Evolutionary conservation across 352 stramenopile species (phyloP).

Genomic region (Albugo candida): DNA sequence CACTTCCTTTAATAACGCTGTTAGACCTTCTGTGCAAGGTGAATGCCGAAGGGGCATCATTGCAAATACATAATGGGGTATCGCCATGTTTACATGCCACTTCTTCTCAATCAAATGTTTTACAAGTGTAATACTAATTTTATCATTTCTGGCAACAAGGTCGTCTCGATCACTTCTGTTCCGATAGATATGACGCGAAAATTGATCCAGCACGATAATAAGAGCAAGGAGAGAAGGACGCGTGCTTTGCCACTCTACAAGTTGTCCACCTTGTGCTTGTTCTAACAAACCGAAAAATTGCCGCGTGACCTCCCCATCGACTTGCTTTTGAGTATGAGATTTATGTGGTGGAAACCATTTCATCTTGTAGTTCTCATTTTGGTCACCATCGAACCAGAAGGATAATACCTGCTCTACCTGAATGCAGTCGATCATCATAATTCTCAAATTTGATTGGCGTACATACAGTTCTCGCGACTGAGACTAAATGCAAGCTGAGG

Average conservation of each 20-base stretch:
- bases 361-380: constrained; percentile 21
- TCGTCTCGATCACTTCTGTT: constrained; percentile 10
- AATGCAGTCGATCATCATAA: too few species aligned
- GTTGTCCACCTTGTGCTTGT: constrained; percentile 22
- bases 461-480: too few species aligned
- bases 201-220: constrained; percentile 75
- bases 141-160: constrained; percentile 20
- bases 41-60: constrained; percentile 77
- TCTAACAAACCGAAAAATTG: constrained; percentile 20
- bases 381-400: constrained; percentile 43
- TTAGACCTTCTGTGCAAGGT: constrained; percentile 29
- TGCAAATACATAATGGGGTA: constrained; percentile 53
- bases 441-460: too few species aligned
- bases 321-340: constrained; percentile 22
- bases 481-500: too few species aligned
- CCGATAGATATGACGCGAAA: constrained; percentile 65
- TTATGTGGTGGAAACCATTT: constrained; percentile 44
- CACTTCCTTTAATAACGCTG: constrained; percentile 29
- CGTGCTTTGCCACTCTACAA: constrained; percentile 22
- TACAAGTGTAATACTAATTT: constrained; percentile 20
- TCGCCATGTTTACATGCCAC: constrained; percentile 31
- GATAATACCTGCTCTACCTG: constrained; percentile 13
- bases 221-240: constrained; percentile 39
- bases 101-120: constrained; percentile 20
- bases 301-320: constrained; percentile 20